Percentiles rank a stretch among this genome's conserved stretches.
Conservation (phyloP, 768 basidiomycete species). For the Auriscalpium orientale region DNA sequence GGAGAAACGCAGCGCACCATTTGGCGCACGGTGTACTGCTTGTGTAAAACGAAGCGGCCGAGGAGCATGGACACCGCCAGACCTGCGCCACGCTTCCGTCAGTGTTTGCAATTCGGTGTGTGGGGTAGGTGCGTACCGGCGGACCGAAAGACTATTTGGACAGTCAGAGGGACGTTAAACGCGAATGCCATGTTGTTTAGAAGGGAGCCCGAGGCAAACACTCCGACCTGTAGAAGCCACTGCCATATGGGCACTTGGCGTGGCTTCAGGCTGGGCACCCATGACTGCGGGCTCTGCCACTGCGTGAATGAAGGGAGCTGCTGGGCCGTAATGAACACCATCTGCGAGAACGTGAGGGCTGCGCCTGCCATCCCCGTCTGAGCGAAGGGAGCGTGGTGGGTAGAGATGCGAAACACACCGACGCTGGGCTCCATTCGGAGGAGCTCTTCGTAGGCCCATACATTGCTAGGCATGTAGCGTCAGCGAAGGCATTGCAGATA, state of each 20-base stretch:
- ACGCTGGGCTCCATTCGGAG: constrained; percentile 60
- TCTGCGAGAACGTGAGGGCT: constrained; percentile 79
- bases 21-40: constrained; percentile 5
- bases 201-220: constrained; percentile 58
- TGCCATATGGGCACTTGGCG: constrained; percentile 58
- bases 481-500: neutral
- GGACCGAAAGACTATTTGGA: constrained; percentile 82
- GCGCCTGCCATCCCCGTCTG: constrained; percentile 40
- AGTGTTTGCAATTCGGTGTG: constrained; percentile 7
- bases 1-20: neutral
- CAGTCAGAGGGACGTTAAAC: constrained; percentile 65
- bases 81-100: constrained; percentile 1
- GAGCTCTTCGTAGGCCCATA: constrained; percentile 70
- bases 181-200: constrained; percentile 81
- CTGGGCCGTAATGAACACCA: constrained; percentile 67
- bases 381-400: constrained; percentile 1
- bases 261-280: constrained; percentile 50
- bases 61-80: constrained; percentile 16
- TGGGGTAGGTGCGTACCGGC: constrained; percentile 43
- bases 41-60: constrained; percentile 10
- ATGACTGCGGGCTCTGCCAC: constrained; percentile 16
- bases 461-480: constrained; percentile 43
- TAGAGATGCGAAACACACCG: constrained; percentile 33
- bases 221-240: constrained; percentile 67
- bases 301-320: constrained; percentile 57